Evolutionary conservation across 2,329 filamentous ascomycete species (phyloP).

Genomic region (Fusarium tupiense): DNA sequence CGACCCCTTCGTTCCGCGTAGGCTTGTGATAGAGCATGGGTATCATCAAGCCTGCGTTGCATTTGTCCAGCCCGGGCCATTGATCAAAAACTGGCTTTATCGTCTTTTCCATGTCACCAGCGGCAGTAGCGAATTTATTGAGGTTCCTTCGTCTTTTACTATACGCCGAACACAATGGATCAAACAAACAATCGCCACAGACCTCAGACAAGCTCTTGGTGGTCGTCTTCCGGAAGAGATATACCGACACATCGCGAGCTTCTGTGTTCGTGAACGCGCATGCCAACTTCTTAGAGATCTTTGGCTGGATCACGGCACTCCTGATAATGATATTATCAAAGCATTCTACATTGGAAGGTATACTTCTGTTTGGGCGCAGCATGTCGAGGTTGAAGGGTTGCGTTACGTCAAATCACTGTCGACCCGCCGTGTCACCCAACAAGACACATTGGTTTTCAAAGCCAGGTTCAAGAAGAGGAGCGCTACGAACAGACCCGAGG

Average conservation of each 20-base stretch:
- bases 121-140: neutral
- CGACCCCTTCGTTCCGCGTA: accelerated
- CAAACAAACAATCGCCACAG: neutral
- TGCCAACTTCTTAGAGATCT: neutral
- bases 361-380: neutral
- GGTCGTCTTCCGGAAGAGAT: neutral
- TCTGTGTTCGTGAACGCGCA: neutral
- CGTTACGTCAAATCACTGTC: neutral
- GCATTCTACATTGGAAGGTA: no score
- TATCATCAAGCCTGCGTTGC: neutral
- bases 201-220: neutral
- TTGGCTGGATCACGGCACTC: neutral
- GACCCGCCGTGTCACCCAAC: accelerated
- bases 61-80: neutral
- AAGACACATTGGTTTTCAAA: neutral
- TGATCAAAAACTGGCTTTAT: neutral
- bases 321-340: accelerated
- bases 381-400: neutral
- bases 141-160: neutral
- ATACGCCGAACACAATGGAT: neutral
- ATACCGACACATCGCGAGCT: neutral
- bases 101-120: neutral
- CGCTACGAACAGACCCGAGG: accelerated
- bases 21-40: neutral
- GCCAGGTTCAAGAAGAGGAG: neutral